Evolutionary conservation across 129 eudicot genomes (phyloP).

Genomic region (Centrapalus pauciflorus): DNA sequence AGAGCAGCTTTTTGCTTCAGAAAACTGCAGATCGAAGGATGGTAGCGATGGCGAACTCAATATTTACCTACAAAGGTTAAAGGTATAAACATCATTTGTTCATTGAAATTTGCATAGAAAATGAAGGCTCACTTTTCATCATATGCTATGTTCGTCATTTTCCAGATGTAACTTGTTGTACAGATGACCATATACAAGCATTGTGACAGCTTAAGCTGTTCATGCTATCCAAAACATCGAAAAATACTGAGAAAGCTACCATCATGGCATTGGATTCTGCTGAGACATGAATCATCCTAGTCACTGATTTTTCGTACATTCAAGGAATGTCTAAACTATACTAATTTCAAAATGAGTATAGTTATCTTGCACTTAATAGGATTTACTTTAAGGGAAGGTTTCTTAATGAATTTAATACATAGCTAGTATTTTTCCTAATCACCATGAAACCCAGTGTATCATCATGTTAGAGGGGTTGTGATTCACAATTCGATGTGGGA

Average conservation of each 20-base stretch:
- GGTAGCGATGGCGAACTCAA: conserved; percentile 50
- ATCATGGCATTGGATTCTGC: background rate
- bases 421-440: background rate
- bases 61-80: conserved; percentile 57
- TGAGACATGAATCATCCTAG: background rate
- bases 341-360: background rate
- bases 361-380: background rate
- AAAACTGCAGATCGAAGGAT: conserved; percentile 39
- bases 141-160: background rate
- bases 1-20: conserved; percentile 78
- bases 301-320: background rate
- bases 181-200: conserved; percentile 1
- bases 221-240: background rate
- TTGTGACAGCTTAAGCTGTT: background rate
- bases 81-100: conserved; percentile 39
- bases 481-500: background rate
- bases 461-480: background rate
- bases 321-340: background rate
- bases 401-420: background rate
- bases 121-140: background rate
- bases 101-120: conserved; percentile 8
- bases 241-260: background rate
- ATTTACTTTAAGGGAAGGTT: background rate
- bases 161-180: conserved; percentile 7
- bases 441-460: background rate